Evolutionary conservation across 441 rosid genomes (phyloP), one percentile per base, ranked within the genome.

Genomic region (Croton laevigatus): DNA sequence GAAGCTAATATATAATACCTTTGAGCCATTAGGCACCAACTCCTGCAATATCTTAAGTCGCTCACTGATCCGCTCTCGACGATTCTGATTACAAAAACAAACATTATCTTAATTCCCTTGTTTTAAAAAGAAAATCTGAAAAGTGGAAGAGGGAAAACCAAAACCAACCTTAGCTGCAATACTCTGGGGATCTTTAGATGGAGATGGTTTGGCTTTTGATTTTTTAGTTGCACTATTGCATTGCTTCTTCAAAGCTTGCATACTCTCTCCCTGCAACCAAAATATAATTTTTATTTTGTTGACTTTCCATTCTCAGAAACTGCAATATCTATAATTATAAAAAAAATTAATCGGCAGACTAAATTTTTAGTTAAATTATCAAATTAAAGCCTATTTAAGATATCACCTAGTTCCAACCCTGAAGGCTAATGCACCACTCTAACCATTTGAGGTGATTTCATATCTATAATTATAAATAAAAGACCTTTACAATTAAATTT

Each of bases 41-140:
- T 94, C 97, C 74, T 94, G 98, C 62, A 94, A 80, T 68, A 81
- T 61, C 78, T 91, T 94, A 48, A 94, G 93, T 53, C 96, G 76
- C 81, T 94, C 97, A 32, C 97, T 94, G 36, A 94, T 94, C 83
- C 97, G 76, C 73, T 91, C 97, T 63, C 98, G 75, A 59, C 96
- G 96, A 71, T 87, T 86, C 97, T 93, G 80, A 45, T 40, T 40
- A 40, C 9, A 9, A 70, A 68, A 46, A 34, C 42, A 80, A 73
- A 58, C 59, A 67, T 36, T 69, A 40, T 27, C 4, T 62, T 3
- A 27, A 2, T 27, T 27, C 2, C 1, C 2, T 27, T 27, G 32
- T 27, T 27, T 27, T 27, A 5, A 48, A 48, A 38, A 37, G 6
- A 37, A 37, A 48, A 5, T 12, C 12, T 4, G 1, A 48, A 48